These are phyloP conservation scores for Mycena filopes DNA, from an alignment of 768 basidiomycete species.

Conservation along the genomic window DNA sequence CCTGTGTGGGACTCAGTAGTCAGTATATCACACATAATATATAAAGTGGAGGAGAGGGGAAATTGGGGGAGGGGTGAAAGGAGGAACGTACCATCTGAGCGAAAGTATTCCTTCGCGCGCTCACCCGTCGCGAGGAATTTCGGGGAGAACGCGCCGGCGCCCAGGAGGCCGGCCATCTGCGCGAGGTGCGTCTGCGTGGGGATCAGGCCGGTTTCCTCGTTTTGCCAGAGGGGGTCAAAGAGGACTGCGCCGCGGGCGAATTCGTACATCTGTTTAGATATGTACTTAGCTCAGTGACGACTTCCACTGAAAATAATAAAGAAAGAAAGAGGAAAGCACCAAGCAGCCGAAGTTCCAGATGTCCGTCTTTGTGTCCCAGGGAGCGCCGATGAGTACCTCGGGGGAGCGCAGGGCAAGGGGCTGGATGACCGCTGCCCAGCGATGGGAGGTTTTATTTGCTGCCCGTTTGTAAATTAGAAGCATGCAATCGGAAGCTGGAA, in stretches of 20 bases:
- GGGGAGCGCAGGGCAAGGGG: conserved; percentile 84
- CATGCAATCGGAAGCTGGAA: conserved; percentile 56
- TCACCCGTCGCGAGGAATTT: no score
- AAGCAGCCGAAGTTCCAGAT: conserved; percentile 86
- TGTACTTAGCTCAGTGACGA: no score
- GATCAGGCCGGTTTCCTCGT: conserved; percentile 27
- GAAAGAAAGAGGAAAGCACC: conserved; percentile 46
- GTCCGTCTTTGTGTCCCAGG: conserved; percentile 82
- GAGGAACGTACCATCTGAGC: no score
- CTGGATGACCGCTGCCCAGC: conserved; percentile 85
- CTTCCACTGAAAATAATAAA: no score
- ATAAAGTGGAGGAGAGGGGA: no score
- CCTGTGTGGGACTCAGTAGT: no score
- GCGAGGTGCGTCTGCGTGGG: conserved; percentile 20
- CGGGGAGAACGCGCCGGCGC: no score
- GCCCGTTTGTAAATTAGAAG: conserved; percentile 65
- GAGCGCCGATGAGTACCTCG: no score
- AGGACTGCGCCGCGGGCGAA: conserved; percentile 74
- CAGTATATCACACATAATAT: no score
- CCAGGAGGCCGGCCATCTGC: conserved; percentile 1
- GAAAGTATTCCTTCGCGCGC: no score
- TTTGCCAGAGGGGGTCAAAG: conserved; percentile 71
- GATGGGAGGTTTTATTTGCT: conserved; percentile 71
- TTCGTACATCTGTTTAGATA: conserved; percentile 22
- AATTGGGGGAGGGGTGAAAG: no score